Conservation (phyloP, 2,329 filamentous ascomycete genomes). For the Teratosphaeria gauchensis region DNA sequence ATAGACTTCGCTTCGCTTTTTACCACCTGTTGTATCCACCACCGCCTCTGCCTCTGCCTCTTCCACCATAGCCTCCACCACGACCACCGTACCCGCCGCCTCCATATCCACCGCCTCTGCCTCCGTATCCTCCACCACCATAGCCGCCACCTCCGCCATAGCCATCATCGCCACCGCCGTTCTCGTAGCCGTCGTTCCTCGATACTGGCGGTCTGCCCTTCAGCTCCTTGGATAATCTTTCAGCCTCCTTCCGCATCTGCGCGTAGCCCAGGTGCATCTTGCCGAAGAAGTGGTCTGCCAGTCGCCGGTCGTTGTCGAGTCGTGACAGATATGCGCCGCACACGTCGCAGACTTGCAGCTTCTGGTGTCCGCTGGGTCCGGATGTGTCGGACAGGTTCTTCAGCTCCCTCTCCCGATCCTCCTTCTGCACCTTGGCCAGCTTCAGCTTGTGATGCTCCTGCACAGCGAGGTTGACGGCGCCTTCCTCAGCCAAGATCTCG, state of each 20-base stretch:
- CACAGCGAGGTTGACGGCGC: conserved; percentile 69
- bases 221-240: conserved; percentile 77
- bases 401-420: conserved; percentile 76
- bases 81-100: conserved; percentile 9
- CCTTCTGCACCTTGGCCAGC: conserved; percentile 69
- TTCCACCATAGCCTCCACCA: neutral
- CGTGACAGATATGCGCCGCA: conserved; percentile 90
- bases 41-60: conserved; percentile 5
- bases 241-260: conserved; percentile 91
- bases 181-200: conserved; percentile 36
- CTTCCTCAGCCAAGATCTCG: conserved; percentile 71
- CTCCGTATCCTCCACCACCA: conserved; percentile 29
- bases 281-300: conserved; percentile 97
- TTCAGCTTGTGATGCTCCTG: conserved; percentile 82
- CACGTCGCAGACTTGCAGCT: conserved; percentile 96
- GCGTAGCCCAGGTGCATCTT: conserved; percentile 99
- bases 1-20: neutral
- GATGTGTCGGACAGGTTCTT: conserved; percentile 86
- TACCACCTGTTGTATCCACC: neutral
- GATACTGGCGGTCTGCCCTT: conserved; percentile 58
- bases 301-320: conserved; percentile 83
- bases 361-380: conserved; percentile 90
- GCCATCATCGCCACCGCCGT: conserved; percentile 36
- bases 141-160: conserved; percentile 32
- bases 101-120: conserved; percentile 11